These are phyloP conservation scores for Sequoiadendron giganteum DNA, from an alignment of 75 land plant genomes.

Conservation along the genomic window DNA sequence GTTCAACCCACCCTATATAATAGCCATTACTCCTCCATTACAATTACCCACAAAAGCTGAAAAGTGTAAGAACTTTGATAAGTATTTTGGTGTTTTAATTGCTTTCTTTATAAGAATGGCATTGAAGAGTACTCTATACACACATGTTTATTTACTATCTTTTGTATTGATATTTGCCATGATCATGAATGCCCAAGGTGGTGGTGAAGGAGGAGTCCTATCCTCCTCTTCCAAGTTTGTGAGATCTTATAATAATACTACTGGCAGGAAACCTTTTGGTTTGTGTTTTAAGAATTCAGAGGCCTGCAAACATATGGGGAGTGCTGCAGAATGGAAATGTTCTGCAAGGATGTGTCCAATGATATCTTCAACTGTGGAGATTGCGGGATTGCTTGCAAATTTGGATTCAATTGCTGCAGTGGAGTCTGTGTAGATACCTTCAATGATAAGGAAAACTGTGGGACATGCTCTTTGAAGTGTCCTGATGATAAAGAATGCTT, in stretches of 20 bases:
- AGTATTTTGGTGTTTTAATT: background rate
- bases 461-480: constrained; percentile 29
- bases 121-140: background rate
- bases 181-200: background rate
- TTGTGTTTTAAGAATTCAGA: background rate
- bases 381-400: constrained; percentile 29
- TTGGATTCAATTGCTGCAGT: constrained; percentile 23
- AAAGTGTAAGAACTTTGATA: background rate
- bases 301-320: background rate
- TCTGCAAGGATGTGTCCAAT: constrained; percentile 22
- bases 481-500: constrained; percentile 2
- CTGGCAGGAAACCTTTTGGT: background rate
- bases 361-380: constrained; percentile 33
- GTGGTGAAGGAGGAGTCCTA: background rate
- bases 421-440: constrained; percentile 32
- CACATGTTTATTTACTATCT: background rate
- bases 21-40: background rate
- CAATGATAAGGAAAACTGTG: constrained; percentile 32
- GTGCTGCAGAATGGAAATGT: background rate
- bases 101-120: background rate
- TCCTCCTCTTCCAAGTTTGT: background rate
- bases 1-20: background rate
- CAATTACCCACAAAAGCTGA: background rate
- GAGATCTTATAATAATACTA: background rate
- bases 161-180: background rate